phyloP scores from a whole-genome alignment of 2,329 filamentous ascomycete genomes.

The Pyrenophora tritici-repentis region DNA sequence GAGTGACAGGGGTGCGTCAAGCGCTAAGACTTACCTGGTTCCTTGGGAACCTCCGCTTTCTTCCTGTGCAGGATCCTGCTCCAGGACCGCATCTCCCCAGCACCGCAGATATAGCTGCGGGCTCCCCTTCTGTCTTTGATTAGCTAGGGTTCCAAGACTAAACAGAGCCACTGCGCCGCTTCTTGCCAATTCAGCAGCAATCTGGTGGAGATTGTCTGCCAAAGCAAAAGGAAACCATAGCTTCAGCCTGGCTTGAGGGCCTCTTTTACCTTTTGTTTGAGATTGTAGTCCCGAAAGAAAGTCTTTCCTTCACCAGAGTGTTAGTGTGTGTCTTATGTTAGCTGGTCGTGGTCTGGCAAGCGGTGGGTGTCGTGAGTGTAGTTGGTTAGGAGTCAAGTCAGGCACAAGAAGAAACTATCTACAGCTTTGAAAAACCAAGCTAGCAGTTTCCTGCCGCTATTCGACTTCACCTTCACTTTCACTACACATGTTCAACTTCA shows the following conservation, averaged over 20 bases:
- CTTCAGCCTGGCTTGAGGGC: not conserved
- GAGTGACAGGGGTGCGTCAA: constrained; percentile 12
- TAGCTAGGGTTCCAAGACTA: not conserved
- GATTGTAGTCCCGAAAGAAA: too few relatives aligned
- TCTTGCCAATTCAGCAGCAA: constrained; percentile 11
- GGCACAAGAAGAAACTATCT: not conserved
- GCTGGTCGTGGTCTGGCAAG: not conserved
- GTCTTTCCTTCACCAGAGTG: not conserved
- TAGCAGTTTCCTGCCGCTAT: not conserved
- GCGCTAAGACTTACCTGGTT: constrained; percentile 23
- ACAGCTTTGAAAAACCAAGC: not conserved
- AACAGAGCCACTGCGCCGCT: too few relatives aligned
- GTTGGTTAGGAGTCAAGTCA: not conserved
- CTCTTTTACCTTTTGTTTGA: not conserved
- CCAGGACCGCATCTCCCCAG: constrained; percentile 6
- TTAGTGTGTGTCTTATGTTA: constrained; percentile 1
- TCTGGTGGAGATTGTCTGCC: constrained; percentile 10
- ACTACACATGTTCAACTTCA: not conserved
- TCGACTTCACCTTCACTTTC: constrained; percentile 4
- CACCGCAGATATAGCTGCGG: too few relatives aligned
- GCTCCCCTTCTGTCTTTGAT: too few relatives aligned
- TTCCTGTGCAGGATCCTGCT: constrained; percentile 1
- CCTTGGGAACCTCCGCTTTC: constrained; percentile 10
- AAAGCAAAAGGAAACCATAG: not conserved
- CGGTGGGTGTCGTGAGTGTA: not conserved